These are phyloP conservation scores for Elsinoe australis DNA, from an alignment of 2,329 filamentous ascomycete species.

Conservation along the genomic window DNA sequence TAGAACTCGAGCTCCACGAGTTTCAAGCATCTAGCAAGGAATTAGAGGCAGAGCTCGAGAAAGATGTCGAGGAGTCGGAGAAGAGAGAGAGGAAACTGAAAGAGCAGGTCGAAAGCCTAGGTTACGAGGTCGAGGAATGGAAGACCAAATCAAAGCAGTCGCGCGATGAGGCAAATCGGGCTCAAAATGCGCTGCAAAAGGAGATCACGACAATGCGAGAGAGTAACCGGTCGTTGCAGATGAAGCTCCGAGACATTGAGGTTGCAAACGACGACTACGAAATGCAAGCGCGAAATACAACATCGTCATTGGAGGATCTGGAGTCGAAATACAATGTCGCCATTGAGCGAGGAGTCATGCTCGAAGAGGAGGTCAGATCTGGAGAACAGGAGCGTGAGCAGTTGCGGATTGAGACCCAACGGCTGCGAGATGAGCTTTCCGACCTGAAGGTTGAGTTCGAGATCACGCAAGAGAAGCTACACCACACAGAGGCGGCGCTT, in stretches of 20 bases:
- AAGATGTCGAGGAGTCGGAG: constrained; percentile 91
- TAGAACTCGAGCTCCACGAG: constrained; percentile 84
- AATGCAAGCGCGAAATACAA: constrained; percentile 88
- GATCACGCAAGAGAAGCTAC: constrained; percentile 88
- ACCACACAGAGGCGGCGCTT: constrained; percentile 53
- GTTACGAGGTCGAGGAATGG: constrained; percentile 95
- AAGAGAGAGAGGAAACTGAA: constrained; percentile 80
- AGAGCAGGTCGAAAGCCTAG: constrained; percentile 75
- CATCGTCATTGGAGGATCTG: constrained; percentile 90
- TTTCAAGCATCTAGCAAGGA: constrained; percentile 93
- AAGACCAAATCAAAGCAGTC: constrained; percentile 98
- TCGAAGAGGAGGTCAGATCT: constrained; percentile 88
- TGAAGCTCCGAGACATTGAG: constrained; percentile 86
- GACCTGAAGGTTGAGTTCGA: constrained; percentile 93
- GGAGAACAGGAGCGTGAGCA: constrained; percentile 87
- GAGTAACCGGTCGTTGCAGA: constrained; percentile 67
- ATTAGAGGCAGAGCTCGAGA: constrained; percentile 87
- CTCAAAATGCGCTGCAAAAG: constrained; percentile 83
- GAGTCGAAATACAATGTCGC: constrained; percentile 95
- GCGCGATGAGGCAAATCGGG: constrained; percentile 75
- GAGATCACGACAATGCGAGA: constrained; percentile 91
- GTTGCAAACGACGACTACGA: constrained; percentile 98
- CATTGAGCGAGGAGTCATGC: constrained; percentile 83
- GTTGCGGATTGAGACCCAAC: constrained; percentile 82
- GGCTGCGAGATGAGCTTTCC: constrained; percentile 80